Base-by-base conservation (phyloP, 2,329 filamentous ascomycete genomes). In the Laburnicola sp. region DNA sequence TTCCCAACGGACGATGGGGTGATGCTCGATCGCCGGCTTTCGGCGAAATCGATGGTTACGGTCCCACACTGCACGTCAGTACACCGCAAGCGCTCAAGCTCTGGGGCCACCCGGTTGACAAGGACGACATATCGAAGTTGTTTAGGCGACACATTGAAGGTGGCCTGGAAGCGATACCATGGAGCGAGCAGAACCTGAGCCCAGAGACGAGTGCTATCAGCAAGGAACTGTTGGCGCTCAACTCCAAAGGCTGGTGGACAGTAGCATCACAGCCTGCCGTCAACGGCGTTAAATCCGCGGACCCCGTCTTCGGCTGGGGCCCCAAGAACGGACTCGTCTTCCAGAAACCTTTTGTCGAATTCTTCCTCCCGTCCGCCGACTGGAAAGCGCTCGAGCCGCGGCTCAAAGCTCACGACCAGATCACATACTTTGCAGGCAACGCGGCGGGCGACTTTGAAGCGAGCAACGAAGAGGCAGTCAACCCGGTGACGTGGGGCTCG, bases 31-130 rank as follows among this genome's bases (percentile, higher is more conserved):
- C 91, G 2, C 62, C 67, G 1, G 93, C 93, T 0, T 97, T 96
- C 69, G 93, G 93, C 64, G 91, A 97, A 73, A 97, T 97, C 52
- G 92, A 97, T 68, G 93, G 93, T n/a, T 97, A 97, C 69, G 94
- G 94, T 8, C 91, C 95, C n/a, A 94, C 88, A 50, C 79, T 99
- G 34, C 94, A 97, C 75, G 90, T 97, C 69, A 90, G 89, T 0
- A 85, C 90, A n/a, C 82, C 86, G 2, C 86, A 92, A 67, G 94
- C 94, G 9, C 83, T 93, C 58, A 82, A 83, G 58, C 80, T 96
- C 28, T 99, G 94, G 94, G 91, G 89, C 22, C 80, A 87, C 52
- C 94, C 94, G 0, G 83, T 81, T 25, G 82, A 82, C 3, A 71
- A 72, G 1, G 76, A 81, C 27, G 91, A 97, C 66, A 88, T 99